Evolutionary conservation across 2,329 filamentous ascomycete species (phyloP), one percentile per base, ranked within the genome.

Genomic region (Lachnellula hyalina): DNA sequence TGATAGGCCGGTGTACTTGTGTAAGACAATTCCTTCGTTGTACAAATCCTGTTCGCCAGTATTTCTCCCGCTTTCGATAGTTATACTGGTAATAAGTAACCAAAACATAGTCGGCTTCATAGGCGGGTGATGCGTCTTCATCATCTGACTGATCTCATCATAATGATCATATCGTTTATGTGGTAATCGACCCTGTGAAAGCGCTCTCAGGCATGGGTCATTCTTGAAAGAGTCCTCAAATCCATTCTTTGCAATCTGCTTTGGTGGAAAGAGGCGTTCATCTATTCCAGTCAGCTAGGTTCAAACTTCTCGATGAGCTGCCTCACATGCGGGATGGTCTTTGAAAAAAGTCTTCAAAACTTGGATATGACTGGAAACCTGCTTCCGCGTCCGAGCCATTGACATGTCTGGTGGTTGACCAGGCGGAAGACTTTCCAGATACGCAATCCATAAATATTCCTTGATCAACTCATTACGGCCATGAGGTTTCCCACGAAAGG

Each of bases 381-480:
- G 83, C 68, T 87, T 87, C 54, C 82, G 61, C 47, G 75, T 64
- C 59, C 76, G 67, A 59, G 66, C 67, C 63, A 75, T 73, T 15
- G 68, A 77, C 54, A 77, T 68, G 57, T 76, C 74, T 2, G 77
- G 75, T 42, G 72, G 70, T 47, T 71, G 70, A 3, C 77, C 77
- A 3, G 76, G 72, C 32, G 75, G 73, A 55, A 81, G 71, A 38
- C 57, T 61, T 41, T 66, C 57, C 3, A 58, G 28, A 36, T 70
- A 68, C 9, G 76, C 74, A 56, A 80, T 76, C 78, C 78, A 86
- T 45, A 87, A 77, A 69, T 87, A 87, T 69, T 85, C 82, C 64
- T 78, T 81, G 64, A 88, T 86, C 53, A 88, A 75, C 78, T 86
- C 85, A 71, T 88, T 88, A 48, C 85, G 81, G 4, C 85, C 84